phyloP scores from a whole-genome alignment of 1,284 basidiomycete species.

The Phenoliferia sp. region DNA sequence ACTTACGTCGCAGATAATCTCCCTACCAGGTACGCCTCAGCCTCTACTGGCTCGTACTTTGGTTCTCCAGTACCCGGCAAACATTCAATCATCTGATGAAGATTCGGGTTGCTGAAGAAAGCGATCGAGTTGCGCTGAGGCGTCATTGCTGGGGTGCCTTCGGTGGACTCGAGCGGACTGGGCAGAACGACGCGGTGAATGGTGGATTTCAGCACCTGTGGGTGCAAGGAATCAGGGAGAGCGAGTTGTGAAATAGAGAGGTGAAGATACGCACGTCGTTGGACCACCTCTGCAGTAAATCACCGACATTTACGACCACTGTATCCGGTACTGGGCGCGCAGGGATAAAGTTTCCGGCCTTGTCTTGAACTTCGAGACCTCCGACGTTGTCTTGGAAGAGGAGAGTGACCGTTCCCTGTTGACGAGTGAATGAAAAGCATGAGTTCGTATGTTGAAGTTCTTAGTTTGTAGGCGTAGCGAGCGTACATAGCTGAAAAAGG shows the following conservation, averaged over 20 bases:
- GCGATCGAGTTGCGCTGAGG: slow-evolving; percentile 69
- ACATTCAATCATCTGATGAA: slow-evolving; percentile 61
- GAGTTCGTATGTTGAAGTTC: too few relatives aligned
- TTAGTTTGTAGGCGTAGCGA: too few relatives aligned
- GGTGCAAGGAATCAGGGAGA: background rate
- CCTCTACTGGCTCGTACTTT: slow-evolving; percentile 53
- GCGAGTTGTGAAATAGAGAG: background rate
- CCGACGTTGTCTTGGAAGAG: slow-evolving; percentile 82
- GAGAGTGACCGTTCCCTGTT: slow-evolving; percentile 70
- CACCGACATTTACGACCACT: slow-evolving; percentile 74
- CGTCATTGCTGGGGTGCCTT: slow-evolving; percentile 53
- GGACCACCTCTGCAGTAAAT: slow-evolving; percentile 75
- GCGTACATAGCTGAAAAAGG: background rate
- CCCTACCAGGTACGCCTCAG: slow-evolving; percentile 70
- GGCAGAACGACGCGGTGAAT: slow-evolving; percentile 77
- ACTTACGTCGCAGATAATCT: slow-evolving; percentile 41
- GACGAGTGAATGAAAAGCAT: slow-evolving; percentile 41
- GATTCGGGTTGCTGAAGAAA: slow-evolving; percentile 82
- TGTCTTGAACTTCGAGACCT: slow-evolving; percentile 72
- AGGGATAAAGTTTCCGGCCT: slow-evolving; percentile 23
- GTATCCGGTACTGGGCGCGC: slow-evolving; percentile 57
- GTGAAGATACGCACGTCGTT: slow-evolving; percentile 59
- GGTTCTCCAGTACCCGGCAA: slow-evolving; percentile 50
- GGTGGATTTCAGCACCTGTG: slow-evolving; percentile 57
- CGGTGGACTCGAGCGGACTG: slow-evolving; percentile 36